Percentiles rank a stretch among this genome's conserved stretches.
Conservation (phyloP, 495 filamentous ascomycete genomes). For the Hypoxylon rickii region DNA sequence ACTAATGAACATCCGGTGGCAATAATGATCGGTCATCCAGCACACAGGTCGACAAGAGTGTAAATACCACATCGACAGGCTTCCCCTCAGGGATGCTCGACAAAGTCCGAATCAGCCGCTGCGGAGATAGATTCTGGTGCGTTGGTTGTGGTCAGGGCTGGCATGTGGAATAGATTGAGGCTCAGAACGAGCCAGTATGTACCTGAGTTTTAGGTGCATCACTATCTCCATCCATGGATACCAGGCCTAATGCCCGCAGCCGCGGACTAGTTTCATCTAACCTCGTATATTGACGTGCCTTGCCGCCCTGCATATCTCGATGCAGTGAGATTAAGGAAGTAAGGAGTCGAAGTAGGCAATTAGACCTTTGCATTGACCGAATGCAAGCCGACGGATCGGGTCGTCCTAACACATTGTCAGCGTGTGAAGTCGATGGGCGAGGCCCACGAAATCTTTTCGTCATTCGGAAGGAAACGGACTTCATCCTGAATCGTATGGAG, state of each 20-base stretch:
- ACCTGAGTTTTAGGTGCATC: slow-evolving; percentile 11
- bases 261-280: slow-evolving; percentile 2
- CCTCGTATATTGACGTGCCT: neutral
- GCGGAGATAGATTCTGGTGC: slow-evolving; percentile 16
- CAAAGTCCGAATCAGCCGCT: slow-evolving; percentile 24
- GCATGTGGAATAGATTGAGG: slow-evolving; percentile 33
- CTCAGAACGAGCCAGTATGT: slow-evolving; percentile 14
- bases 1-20: slow-evolving; percentile 28
- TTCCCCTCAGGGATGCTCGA: slow-evolving; percentile 25
- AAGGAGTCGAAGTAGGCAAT: slow-evolving; percentile 19
- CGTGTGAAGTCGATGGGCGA: neutral
- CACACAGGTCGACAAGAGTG: slow-evolving; percentile 18
- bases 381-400: slow-evolving; percentile 32
- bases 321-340: slow-evolving; percentile 13
- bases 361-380: slow-evolving; percentile 28
- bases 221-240: slow-evolving; percentile 8
- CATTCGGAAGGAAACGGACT: neutral
- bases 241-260: neutral
- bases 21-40: slow-evolving; percentile 3
- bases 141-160: slow-evolving; percentile 8
- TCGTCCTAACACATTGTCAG: neutral
- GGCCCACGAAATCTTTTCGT: neutral
- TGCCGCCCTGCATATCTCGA: slow-evolving; percentile 5
- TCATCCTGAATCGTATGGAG: neutral
- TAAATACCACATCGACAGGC: slow-evolving; percentile 34